Evolutionary conservation across 306 rosid species (phyloP).

Genomic region (Fragaria ananassa): DNA sequence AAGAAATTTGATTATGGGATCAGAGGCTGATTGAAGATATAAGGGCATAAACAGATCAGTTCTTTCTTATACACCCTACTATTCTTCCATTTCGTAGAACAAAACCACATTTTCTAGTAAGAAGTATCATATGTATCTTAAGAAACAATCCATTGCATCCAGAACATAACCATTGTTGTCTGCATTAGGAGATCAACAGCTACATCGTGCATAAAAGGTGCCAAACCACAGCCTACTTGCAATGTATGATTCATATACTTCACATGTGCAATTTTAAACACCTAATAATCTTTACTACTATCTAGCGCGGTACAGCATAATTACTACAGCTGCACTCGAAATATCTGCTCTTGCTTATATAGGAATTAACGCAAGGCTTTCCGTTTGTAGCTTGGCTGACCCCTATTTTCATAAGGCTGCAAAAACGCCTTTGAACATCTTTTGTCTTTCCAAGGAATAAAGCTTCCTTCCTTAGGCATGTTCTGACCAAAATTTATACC

Average conservation of each 20-base stretch:
- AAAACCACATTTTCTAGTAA: background rate
- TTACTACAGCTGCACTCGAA: background rate
- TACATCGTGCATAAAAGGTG: background rate
- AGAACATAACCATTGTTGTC: background rate
- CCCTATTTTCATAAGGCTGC: background rate
- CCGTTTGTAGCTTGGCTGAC: slow-evolving; percentile 1
- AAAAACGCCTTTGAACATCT: slow-evolving; percentile 34
- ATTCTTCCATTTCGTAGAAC: too few relatives aligned
- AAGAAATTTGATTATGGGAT: background rate
- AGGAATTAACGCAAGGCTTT: background rate
- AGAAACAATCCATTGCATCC: background rate
- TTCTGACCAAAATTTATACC: slow-evolving; percentile 40
- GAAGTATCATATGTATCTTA: background rate
- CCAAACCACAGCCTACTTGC: slow-evolving; percentile 1
- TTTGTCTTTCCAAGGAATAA: slow-evolving; percentile 64
- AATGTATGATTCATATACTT: background rate
- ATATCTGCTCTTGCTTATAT: background rate
- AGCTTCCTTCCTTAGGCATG: slow-evolving; percentile 33
- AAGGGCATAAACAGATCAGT: background rate
- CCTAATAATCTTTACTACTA: background rate
- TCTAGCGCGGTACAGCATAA: background rate
- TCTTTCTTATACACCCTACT: background rate
- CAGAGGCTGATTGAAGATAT: background rate
- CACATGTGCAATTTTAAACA: background rate
- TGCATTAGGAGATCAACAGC: background rate